A percentile compares a stretch with the other conserved stretches of the same genome.
These are phyloP conservation scores for Tuber melanosporum DNA, from an alignment of 495 filamentous ascomycete species.

Conservation along the genomic window DNA sequence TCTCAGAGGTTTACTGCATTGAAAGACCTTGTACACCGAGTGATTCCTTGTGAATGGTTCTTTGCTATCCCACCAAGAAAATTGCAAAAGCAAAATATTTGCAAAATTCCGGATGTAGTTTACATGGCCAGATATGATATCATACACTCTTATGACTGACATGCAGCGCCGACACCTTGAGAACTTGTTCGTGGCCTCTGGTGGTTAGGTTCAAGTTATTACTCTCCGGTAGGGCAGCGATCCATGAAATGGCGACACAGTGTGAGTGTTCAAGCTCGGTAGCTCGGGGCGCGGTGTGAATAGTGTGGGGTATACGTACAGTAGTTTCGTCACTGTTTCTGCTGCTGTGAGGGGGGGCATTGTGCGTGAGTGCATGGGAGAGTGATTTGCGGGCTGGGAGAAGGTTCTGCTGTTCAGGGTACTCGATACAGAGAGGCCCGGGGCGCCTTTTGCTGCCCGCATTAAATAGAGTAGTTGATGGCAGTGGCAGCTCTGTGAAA, in stretches of 20 bases:
- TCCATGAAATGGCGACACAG: neutral
- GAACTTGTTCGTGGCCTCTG: neutral
- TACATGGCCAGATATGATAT: neutral
- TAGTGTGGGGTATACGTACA: neutral
- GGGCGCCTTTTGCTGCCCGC: neutral
- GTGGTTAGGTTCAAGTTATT: neutral
- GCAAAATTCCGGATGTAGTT: neutral
- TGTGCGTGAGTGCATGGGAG: neutral
- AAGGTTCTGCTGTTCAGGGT: neutral
- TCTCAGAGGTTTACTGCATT: neutral
- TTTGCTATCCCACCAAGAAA: neutral
- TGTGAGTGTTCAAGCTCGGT: neutral
- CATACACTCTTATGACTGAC: neutral
- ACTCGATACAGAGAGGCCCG: too few species aligned
- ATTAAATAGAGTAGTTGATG: neutral
- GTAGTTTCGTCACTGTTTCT: neutral
- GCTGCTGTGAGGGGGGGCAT: neutral
- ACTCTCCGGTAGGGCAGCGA: neutral
- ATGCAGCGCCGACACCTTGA: neutral
- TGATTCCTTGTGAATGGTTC: neutral
- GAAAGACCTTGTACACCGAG: neutral
- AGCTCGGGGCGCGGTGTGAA: neutral
- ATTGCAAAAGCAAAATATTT: neutral
- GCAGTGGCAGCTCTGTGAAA: neutral
- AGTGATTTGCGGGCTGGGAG: neutral